A percentile compares a stretch with the other conserved stretches of the same genome.
Evolutionary conservation across 352 stramenopile genomes (phyloP).

Genomic region (Phytopythium ostracodes): DNA sequence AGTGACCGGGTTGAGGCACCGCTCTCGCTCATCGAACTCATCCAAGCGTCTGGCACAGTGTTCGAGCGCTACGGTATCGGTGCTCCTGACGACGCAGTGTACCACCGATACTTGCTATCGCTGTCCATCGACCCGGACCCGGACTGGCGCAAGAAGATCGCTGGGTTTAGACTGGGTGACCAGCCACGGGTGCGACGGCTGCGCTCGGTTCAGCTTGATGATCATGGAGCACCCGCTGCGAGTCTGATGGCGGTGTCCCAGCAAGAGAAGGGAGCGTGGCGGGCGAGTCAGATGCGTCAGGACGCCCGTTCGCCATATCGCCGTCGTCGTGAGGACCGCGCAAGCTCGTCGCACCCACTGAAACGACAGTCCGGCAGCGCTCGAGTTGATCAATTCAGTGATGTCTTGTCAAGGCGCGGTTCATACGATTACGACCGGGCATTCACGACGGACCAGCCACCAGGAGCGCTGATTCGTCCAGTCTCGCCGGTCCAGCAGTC

Average conservation of each 20-base stretch:
- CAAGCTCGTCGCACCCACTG: not conserved
- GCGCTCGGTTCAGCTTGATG: not conserved
- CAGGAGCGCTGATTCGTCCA: not conserved
- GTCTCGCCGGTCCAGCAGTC: not conserved
- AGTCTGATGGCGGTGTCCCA: too few relatives aligned
- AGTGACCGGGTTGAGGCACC: slow-evolving; percentile 5
- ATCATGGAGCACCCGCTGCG: not conserved
- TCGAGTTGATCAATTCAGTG: not conserved
- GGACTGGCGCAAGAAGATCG: slow-evolving; percentile 60
- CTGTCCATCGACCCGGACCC: slow-evolving; percentile 49
- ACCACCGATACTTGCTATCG: slow-evolving; percentile 50
- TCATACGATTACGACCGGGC: not conserved
- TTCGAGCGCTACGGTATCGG: slow-evolving; percentile 45
- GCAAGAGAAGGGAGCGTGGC: not conserved
- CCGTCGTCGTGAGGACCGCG: not conserved
- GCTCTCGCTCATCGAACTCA: slow-evolving; percentile 59
- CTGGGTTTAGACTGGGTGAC: slow-evolving; percentile 17
- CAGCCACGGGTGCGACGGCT: slow-evolving; percentile 17
- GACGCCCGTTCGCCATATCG: too few relatives aligned
- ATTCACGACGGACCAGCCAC: not conserved
- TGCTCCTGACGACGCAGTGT: slow-evolving; percentile 40
- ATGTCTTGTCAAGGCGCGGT: not conserved
- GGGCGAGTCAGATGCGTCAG: not conserved
- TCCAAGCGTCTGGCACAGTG: slow-evolving; percentile 48
- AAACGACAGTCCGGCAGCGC: not conserved